Evolutionary conservation across 768 basidiomycete genomes (phyloP).

Genomic region (Pilatotrama ljubarskyi): DNA sequence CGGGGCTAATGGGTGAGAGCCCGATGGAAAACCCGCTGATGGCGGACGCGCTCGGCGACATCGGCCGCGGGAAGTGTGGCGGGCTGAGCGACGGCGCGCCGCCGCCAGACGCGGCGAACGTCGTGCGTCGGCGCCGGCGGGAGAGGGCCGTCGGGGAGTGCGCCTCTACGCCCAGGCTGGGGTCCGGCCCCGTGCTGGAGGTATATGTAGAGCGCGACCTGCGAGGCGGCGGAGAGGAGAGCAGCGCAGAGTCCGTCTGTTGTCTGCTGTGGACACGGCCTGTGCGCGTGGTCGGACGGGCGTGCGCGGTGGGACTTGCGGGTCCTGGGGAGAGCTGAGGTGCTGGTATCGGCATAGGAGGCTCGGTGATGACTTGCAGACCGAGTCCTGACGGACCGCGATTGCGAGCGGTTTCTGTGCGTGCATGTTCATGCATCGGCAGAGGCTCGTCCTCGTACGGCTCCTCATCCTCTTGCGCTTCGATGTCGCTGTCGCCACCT

Average conservation of each 20-base stretch:
- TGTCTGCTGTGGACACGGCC: constrained; percentile 9
- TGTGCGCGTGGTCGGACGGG: background rate
- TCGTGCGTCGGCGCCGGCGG: constrained; percentile 18
- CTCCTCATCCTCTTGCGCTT: constrained; percentile 21
- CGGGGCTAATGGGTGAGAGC: constrained; percentile 71
- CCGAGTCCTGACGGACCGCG: constrained; percentile 13
- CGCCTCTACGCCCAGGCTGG: background rate
- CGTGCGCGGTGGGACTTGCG: background rate
- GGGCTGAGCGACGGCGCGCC: constrained; percentile 4
- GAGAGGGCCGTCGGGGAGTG: background rate
- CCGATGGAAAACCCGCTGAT: constrained; percentile 69
- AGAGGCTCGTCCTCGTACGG: constrained; percentile 32
- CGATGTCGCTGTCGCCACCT: constrained; percentile 24
- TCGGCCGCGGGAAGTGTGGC: constrained; percentile 18
- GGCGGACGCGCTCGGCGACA: constrained; percentile 26
- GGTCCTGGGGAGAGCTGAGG: constrained; percentile 15
- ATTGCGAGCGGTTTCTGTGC: background rate
- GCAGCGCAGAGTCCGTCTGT: constrained; percentile 25
- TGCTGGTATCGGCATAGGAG: constrained; percentile 15
- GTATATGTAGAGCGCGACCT: constrained; percentile 19
- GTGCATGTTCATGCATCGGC: constrained; percentile 24
- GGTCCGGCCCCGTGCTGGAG: constrained; percentile 11
- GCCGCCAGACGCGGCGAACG: constrained; percentile 11
- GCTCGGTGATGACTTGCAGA: constrained; percentile 16
- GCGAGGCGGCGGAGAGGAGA: constrained; percentile 11